Percentiles rank a stretch among this genome's conserved stretches.
These are phyloP conservation scores for Tylopilus subfusipes DNA, from an alignment of 768 basidiomycete species.

Conservation along the genomic window DNA sequence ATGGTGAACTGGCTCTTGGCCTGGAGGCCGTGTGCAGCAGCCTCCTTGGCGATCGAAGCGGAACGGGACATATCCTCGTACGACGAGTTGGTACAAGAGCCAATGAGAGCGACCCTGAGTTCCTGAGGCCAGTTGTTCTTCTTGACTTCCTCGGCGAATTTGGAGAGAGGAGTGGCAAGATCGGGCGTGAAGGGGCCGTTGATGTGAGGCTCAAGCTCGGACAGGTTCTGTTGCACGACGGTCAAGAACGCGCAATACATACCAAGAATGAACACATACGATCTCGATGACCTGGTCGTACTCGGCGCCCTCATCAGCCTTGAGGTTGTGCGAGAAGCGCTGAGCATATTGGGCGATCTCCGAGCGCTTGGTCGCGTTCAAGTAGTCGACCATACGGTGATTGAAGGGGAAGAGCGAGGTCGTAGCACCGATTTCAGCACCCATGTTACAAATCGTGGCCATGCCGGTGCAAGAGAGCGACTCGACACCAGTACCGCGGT, in stretches of 20 bases:
- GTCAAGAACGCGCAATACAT: not conserved
- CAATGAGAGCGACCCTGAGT: conserved; percentile 95
- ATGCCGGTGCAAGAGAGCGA: conserved; percentile 97
- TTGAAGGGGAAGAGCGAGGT: conserved; percentile 99
- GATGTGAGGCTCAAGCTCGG: conserved; percentile 97
- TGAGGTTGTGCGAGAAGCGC: conserved; percentile 85
- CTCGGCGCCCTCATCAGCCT: conserved; percentile 82
- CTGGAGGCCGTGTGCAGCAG: conserved; percentile 78
- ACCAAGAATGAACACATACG: conserved; percentile 40
- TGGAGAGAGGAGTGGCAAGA: conserved; percentile 96
- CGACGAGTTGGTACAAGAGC: conserved; percentile 99
- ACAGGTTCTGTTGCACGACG: conserved; percentile 63
- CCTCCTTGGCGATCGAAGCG: conserved; percentile 89
- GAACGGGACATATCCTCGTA: conserved; percentile 99
- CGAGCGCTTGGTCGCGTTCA: conserved; percentile 90
- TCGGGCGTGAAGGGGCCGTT: conserved; percentile 99
- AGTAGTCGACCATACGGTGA: conserved; percentile 86
- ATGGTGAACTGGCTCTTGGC: conserved; percentile 96
- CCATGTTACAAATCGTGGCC: conserved; percentile 99
- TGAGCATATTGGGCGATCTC: conserved; percentile 88
- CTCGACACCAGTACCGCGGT: conserved; percentile 91
- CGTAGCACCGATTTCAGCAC: conserved; percentile 98
- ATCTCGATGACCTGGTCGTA: conserved; percentile 96
- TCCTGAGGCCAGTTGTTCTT: conserved; percentile 96
- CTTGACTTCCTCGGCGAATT: conserved; percentile 88